Base-by-base conservation (phyloP, 345 rosid species). In the Diplotaxis tenuifolia region DNA sequence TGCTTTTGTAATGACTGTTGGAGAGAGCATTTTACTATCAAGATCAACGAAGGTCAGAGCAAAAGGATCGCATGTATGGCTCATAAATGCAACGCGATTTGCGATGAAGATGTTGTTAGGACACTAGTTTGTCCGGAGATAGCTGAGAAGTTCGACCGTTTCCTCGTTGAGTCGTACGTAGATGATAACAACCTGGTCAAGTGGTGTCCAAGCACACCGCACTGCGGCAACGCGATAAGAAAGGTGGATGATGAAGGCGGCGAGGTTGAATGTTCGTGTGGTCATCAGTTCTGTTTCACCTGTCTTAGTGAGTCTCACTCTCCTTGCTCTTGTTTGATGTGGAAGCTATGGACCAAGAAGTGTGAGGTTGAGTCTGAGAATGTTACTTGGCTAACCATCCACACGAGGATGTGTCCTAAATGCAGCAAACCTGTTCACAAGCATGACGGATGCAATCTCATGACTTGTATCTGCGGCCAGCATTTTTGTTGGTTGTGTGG, bases 141-240 rank as follows among this genome's bases (percentile, higher is more conserved):
- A 28, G 95, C 90, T 1, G 89, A 89, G 83, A 94, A 88, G 78
- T 91, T 88, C 67, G 96, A 91, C 65, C 89, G 90, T 12, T 89
- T 89, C 83, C 98, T 94, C 76, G 91, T 89, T 20, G 98, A 94
- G 80, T 94, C 98, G 9, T 91, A 91, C 77, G 88, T 94, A 1
- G 98, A 94, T 76, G 98, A 94, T 77, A 91, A 89, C 79, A 91
- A 83, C 76, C 89, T 84, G 94, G 96, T 91, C 50, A 94, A 89
- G 82, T 91, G 98, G 98, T 94, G 98, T 75, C 98, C 98, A 28
- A 94, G 97, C 75, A 70, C 78, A 56, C 98, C 96, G 4, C 97
- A 94, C 70, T 91, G 98, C 67, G 97, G 98, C 52, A 89, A 91
- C 78, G 98, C 96, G 14, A 89, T 94, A 78, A 86, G 95, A 2